phyloP scores from a whole-genome alignment of 1,284 basidiomycete genomes.

The Boletus mariae region DNA sequence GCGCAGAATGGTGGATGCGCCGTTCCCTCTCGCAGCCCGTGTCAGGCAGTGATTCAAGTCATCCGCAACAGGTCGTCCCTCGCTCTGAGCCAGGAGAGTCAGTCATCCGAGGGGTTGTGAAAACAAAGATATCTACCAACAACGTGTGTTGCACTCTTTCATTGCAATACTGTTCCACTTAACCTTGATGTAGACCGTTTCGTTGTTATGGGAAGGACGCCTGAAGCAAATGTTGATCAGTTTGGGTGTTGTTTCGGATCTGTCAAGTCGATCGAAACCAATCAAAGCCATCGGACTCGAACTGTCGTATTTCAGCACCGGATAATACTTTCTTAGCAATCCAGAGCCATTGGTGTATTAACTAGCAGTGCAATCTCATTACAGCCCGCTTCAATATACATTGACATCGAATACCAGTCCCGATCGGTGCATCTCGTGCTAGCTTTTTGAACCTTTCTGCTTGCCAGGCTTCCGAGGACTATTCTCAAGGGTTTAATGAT shows the following conservation, averaged over 20 bases:
- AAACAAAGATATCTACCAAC: slow-evolving; percentile 84
- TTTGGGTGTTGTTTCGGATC: slow-evolving; percentile 83
- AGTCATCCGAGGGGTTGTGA: slow-evolving; percentile 79
- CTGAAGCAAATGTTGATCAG: slow-evolving; percentile 86
- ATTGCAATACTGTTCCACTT: slow-evolving; percentile 1
- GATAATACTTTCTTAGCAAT: slow-evolving; percentile 33
- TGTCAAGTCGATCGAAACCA: slow-evolving; percentile 78
- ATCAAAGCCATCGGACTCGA: slow-evolving; percentile 88
- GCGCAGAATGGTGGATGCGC: slow-evolving; percentile 91
- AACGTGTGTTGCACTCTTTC: slow-evolving; percentile 53
- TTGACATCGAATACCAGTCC: neutral
- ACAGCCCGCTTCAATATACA: neutral
- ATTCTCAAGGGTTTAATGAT: too few species aligned
- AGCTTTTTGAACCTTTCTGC: too few species aligned
- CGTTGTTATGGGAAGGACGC: slow-evolving; percentile 93
- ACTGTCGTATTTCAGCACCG: slow-evolving; percentile 87
- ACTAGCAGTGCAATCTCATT: neutral
- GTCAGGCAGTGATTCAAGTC: slow-evolving; percentile 7
- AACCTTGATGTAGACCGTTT: slow-evolving; percentile 61
- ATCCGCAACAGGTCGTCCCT: slow-evolving; percentile 9
- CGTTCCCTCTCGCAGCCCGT: slow-evolving; percentile 32
- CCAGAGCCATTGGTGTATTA: neutral
- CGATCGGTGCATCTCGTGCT: too few species aligned
- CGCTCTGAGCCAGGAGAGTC: slow-evolving; percentile 5
- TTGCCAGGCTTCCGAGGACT: neutral